A percentile compares a stretch with the other conserved stretches of the same genome.
phyloP scores from a whole-genome alignment of 371 early-diverging fungal genomes.

The Rhizopus arrhizus region DNA sequence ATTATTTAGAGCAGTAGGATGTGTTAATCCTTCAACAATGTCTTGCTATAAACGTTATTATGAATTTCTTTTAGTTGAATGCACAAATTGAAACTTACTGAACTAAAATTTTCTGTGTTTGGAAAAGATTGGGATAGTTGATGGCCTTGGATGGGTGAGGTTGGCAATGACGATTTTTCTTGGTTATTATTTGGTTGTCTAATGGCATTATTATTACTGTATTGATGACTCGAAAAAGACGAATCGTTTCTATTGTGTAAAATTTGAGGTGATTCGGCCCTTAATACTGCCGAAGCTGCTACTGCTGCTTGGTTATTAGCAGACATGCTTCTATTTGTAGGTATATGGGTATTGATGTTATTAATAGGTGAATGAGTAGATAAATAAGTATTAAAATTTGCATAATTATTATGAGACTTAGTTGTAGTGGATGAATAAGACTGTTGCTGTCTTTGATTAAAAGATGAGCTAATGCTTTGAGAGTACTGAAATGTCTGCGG shows the following conservation, averaged over 20 bases:
- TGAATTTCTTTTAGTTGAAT: too few species aligned
- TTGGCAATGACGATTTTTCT: not conserved
- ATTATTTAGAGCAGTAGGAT: conserved; percentile 2
- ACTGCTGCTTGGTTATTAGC: not conserved
- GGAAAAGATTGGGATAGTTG: conserved; percentile 8
- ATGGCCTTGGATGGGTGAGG: not conserved
- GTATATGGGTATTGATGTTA: conserved; percentile 8
- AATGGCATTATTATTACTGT: conserved; percentile 1
- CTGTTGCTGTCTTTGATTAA: conserved; percentile 7
- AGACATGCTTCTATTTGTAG: conserved; percentile 2
- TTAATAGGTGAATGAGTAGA: conserved; percentile 5
- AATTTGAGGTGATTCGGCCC: conserved; percentile 1
- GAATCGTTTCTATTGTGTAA: conserved; percentile 1
- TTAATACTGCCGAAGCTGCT: not conserved
- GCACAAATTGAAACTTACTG: conserved; percentile 14
- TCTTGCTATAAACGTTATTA: conserved; percentile 8
- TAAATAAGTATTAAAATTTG: conserved; percentile 16
- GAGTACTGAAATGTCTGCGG: conserved; percentile 3
- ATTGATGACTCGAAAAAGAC: not conserved
- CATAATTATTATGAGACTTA: conserved; percentile 2
- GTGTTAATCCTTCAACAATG: conserved; percentile 13
- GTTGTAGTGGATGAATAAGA: not conserved
- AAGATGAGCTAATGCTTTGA: not conserved
- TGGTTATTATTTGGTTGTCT: conserved; percentile 4
- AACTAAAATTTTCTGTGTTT: conserved; percentile 11